phyloP scores from a whole-genome alignment of 2,329 filamentous ascomycete species.

The Scopulariopsis brevicaulis region DNA sequence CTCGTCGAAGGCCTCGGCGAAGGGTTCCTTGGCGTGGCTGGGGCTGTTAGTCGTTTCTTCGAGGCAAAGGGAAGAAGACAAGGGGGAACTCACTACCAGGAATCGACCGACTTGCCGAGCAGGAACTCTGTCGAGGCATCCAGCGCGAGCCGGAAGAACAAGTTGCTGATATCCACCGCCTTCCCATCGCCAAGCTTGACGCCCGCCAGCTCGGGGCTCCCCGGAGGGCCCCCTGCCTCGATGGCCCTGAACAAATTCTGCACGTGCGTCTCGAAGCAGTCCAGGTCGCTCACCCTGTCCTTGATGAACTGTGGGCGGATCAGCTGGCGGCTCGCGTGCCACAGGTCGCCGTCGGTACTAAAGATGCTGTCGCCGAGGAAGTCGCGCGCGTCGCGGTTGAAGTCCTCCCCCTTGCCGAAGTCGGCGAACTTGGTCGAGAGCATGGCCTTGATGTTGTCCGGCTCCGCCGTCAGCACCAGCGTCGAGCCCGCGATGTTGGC shows the following conservation, averaged over 20 bases:
- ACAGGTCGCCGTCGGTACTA: conserved; percentile 65
- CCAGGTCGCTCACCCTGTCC: conserved; percentile 71
- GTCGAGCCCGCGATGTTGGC: conserved; percentile 40
- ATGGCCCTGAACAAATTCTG: conserved; percentile 61
- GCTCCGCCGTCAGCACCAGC: conserved; percentile 67
- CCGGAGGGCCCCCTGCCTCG: conserved; percentile 40
- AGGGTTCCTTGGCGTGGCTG: conserved; percentile 46
- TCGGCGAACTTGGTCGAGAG: conserved; percentile 77
- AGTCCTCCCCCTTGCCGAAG: conserved; percentile 69
- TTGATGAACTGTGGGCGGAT: conserved; percentile 80
- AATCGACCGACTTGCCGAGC: conserved; percentile 4
- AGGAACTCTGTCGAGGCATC: conserved; percentile 83
- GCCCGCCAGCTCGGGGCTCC: conserved; percentile 49
- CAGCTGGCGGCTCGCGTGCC: conserved; percentile 72
- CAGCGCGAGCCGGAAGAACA: conserved; percentile 78
- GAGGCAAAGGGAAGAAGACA: background rate
- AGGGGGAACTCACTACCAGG: conserved; percentile 4
- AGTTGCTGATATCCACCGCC: conserved; percentile 54
- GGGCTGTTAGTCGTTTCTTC: background rate
- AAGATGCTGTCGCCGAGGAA: conserved; percentile 72
- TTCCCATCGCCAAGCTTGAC: conserved; percentile 46
- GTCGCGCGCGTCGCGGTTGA: conserved; percentile 63
- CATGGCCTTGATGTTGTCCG: conserved; percentile 84
- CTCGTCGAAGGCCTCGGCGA: conserved; percentile 72
- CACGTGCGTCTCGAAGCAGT: conserved; percentile 71